Percentiles rank a stretch among this genome's conserved stretches.
These are phyloP conservation scores for Dioscorea alata DNA, from an alignment of 106 monocot species.

Conservation along the genomic window DNA sequence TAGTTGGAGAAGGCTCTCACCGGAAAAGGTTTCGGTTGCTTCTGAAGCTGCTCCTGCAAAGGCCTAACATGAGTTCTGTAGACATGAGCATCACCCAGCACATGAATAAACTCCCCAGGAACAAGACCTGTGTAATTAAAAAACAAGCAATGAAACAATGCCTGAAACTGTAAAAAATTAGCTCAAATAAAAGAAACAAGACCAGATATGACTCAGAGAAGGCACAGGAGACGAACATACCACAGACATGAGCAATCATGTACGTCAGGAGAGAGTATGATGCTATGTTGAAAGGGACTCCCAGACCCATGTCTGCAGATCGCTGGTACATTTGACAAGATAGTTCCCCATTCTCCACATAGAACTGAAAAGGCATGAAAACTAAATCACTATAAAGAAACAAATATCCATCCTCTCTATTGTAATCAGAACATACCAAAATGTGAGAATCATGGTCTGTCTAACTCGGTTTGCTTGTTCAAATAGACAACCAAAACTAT, in stretches of 20 bases:
- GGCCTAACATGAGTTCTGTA: slow-evolving; percentile 64
- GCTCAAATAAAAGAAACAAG: no score
- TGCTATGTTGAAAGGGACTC: slow-evolving; percentile 81
- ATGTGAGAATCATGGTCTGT: no score
- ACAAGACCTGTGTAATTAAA: slow-evolving; percentile 45
- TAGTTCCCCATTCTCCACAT: slow-evolving; percentile 70
- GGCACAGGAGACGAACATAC: slow-evolving; percentile 28
- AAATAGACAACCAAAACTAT: no score
- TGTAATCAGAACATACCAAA: no score
- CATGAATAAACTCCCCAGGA: slow-evolving; percentile 93
- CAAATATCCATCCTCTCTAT: no score
- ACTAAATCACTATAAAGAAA: no score
- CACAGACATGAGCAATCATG: slow-evolving; percentile 82
- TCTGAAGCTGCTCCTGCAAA: slow-evolving; percentile 66
- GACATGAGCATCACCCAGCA: slow-evolving; percentile 91
- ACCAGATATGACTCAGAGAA: not conserved
- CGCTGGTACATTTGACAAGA: slow-evolving; percentile 91
- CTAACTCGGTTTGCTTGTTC: no score
- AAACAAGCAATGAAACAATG: no score
- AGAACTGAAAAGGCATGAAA: slow-evolving; percentile 35
- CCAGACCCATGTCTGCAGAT: slow-evolving; percentile 81
- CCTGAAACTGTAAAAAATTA: no score
- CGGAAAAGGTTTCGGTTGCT: slow-evolving; percentile 69
- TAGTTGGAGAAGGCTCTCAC: slow-evolving; percentile 14
- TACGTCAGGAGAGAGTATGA: slow-evolving; percentile 81